A percentile compares a stretch with the other conserved stretches of the same genome.
Evolutionary conservation across 2,329 filamentous ascomycete species (phyloP).

Genomic region (Sporothrix schenckii): DNA sequence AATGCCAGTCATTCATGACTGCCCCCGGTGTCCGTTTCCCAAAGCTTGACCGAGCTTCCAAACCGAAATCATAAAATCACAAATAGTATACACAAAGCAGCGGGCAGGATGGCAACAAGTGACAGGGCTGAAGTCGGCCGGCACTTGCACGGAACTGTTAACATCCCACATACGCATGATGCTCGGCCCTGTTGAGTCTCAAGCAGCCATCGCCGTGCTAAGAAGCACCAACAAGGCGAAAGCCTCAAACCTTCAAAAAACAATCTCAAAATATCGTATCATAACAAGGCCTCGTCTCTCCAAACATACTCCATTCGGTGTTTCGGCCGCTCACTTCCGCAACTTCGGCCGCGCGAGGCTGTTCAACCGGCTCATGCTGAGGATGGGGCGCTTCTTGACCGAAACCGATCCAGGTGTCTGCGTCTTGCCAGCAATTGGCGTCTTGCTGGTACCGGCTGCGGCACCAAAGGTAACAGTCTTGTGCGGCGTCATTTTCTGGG

Average conservation of each 20-base stretch:
- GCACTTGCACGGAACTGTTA: neutral
- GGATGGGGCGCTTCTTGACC: conserved; percentile 55
- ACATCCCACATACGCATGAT: neutral
- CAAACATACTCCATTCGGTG: neutral
- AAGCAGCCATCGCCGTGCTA: conserved; percentile 13
- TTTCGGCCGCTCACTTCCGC: conserved; percentile 44
- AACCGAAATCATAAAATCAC: conserved; percentile 11
- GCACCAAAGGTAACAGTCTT: conserved; percentile 8
- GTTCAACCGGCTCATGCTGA: conserved; percentile 63
- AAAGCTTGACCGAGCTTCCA: conserved; percentile 9
- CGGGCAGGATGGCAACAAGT: neutral
- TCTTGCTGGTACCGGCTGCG: neutral
- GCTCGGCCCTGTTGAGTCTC: neutral
- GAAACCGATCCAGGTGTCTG: conserved; percentile 51
- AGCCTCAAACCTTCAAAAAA: neutral
- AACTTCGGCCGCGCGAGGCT: conserved; percentile 64
- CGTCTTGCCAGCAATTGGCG: conserved; percentile 35
- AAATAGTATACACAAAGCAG: conserved; percentile 26
- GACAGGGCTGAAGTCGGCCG: neutral
- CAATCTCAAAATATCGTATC: conserved; percentile 11
- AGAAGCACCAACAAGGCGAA: neutral
- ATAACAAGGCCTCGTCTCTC: neutral
- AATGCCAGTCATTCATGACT: neutral
- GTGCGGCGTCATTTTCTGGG: neutral
- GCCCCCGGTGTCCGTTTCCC: neutral